Evolutionary conservation across 306 rosid genomes (phyloP), one percentile per base, ranked within the genome.

Genomic region (Corylus americana): DNA sequence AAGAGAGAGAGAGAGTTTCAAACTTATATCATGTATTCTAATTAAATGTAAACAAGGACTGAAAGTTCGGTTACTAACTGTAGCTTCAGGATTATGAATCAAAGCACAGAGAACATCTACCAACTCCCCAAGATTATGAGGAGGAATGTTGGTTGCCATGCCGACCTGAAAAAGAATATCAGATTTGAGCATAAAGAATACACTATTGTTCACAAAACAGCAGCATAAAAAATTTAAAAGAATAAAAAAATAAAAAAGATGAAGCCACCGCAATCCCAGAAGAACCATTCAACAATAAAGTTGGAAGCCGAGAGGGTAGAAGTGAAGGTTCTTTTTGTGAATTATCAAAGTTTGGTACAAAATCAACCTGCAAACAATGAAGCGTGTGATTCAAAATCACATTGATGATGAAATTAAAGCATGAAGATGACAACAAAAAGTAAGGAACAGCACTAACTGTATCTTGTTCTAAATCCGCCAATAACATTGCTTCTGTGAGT

Each of bases 121-220:
- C 82, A 95, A 75, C 87, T 95, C 99, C 75, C 91, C 99, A 51
- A 95, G 96, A 88, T 95, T 95, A 89, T 95, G 99, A 27, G 99
- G 99, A 79, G 99, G 98, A 83, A 95, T 93, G 81, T 90, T 95
- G 79, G 99, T 95, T 16, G 99, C 99, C 99, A 95, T 95, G 83
- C 99, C 99, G 71, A 95, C 99, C 99, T 95, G 87, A 62, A 80
- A 83, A 61, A 55, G 42, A 49, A 79, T 77, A 71, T 48, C 55
- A 74, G 58, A 50, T 13, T 29, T 81, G 39, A 82, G 82, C 74
- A 84, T 22, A 84, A 45, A 20, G 76, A 53, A 58, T 12, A 37
- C 54, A 63, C 45, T 69, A 67, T 25, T 22, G 48, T 67, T 39
- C 39, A 49, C 78, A 64, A 82, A 79, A 47, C 62, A 73, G 64